Conservation (phyloP, 2,329 filamentous ascomycete genomes). For the Alternaria ventricosa region DNA sequence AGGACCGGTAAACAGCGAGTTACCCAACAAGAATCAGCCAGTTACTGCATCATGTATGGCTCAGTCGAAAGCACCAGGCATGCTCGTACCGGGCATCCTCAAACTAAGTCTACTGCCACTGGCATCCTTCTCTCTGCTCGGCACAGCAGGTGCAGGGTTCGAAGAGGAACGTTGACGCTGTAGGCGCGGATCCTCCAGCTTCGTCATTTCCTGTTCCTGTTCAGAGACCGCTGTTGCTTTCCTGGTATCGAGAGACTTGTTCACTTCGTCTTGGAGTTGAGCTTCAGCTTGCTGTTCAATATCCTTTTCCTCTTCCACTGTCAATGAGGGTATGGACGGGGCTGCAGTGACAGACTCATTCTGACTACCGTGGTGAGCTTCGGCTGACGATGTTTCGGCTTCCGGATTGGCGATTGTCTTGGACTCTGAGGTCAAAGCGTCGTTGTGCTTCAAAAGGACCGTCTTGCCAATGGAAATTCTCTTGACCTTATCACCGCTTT, state of each 20-base stretch:
- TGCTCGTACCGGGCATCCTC: slow-evolving; percentile 39
- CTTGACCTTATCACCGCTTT: slow-evolving; percentile 35
- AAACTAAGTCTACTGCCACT: slow-evolving; percentile 33
- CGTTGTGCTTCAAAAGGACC: slow-evolving; percentile 31
- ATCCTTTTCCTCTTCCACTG: slow-evolving; percentile 38
- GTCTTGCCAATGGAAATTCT: slow-evolving; percentile 49
- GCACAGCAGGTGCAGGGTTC: slow-evolving; percentile 26
- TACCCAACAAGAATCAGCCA: background rate
- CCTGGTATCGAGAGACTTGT: slow-evolving; percentile 24
- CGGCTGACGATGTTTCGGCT: slow-evolving; percentile 6
- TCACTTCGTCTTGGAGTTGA: slow-evolving; percentile 44
- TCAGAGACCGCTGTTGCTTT: background rate
- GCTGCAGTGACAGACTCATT: background rate
- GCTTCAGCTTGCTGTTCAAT: slow-evolving; percentile 44
- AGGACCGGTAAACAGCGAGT: background rate
- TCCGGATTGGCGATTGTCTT: slow-evolving; percentile 2
- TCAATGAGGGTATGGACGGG: slow-evolving; percentile 13
- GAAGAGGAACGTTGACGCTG: slow-evolving; percentile 37
- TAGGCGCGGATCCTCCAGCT: slow-evolving; percentile 13
- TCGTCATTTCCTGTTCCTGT: background rate
- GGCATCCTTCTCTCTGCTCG: slow-evolving; percentile 40
- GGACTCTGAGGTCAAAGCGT: background rate
- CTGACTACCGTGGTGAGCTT: background rate
- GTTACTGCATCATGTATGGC: background rate
- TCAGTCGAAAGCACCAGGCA: slow-evolving; percentile 20